A percentile compares a stretch with the other conserved stretches of the same genome.
Conservation (phyloP, 2,329 filamentous ascomycete genomes). For the Dichotomopilus funicola region DNA sequence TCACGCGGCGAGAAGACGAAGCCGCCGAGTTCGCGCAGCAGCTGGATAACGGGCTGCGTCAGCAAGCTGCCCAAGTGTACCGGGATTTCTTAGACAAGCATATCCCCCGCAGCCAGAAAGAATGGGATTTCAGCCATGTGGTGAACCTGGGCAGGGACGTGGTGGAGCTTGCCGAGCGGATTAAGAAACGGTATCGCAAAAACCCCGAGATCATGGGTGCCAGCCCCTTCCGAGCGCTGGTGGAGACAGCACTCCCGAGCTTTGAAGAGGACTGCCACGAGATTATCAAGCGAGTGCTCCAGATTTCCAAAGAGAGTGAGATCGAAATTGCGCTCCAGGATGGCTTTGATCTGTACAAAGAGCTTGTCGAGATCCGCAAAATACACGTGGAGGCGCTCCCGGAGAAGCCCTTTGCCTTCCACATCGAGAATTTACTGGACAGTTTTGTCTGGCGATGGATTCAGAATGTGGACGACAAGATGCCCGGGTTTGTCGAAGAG, state of each 20-base stretch:
- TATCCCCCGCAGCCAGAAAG: slow-evolving; percentile 70
- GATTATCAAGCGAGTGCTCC: slow-evolving; percentile 74
- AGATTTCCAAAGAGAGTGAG: slow-evolving; percentile 60
- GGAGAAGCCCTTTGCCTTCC: slow-evolving; percentile 70
- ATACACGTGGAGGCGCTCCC: slow-evolving; percentile 74
- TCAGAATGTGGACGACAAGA: slow-evolving; percentile 67
- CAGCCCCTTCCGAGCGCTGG: slow-evolving; percentile 59
- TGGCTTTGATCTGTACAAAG: slow-evolving; percentile 88
- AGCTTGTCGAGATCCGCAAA: slow-evolving; percentile 74
- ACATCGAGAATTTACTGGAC: slow-evolving; percentile 77
- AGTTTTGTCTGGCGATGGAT: slow-evolving; percentile 98
- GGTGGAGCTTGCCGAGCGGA: slow-evolving; percentile 76
- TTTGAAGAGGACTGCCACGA: slow-evolving; percentile 87
- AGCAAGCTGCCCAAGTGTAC: slow-evolving; percentile 75
- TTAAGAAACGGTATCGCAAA: slow-evolving; percentile 85
- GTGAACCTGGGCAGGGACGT: slow-evolving; percentile 83
- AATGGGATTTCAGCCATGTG: slow-evolving; percentile 88
- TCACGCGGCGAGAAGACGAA: slow-evolving; percentile 64
- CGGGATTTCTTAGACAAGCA: slow-evolving; percentile 69
- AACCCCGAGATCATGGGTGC: slow-evolving; percentile 81
- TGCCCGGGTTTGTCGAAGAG: slow-evolving; percentile 78
- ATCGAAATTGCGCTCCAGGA: slow-evolving; percentile 81
- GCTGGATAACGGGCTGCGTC: slow-evolving; percentile 63
- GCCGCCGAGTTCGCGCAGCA: slow-evolving; percentile 64
- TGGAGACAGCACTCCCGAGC: slow-evolving; percentile 77